Percentiles rank a stretch among this genome's conserved stretches.
phyloP scores from a whole-genome alignment of 1,139 yeast genomes.

The Eremothecium sinecaudum region DNA sequence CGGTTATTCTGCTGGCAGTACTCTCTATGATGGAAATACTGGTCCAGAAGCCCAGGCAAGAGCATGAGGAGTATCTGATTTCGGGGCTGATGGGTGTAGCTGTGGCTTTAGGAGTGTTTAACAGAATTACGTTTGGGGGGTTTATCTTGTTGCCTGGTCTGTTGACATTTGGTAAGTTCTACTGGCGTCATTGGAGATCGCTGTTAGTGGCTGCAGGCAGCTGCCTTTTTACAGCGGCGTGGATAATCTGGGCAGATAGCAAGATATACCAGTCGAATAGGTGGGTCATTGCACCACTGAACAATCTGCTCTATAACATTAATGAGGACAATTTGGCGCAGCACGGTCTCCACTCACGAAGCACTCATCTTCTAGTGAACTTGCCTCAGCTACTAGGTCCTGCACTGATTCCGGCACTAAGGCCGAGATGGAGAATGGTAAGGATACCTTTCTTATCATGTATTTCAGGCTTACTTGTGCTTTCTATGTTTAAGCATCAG shows the following conservation, averaged over 20 bases:
- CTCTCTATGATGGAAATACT: constrained; percentile 34
- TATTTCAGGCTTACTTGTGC: constrained; percentile 47
- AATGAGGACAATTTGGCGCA: constrained; percentile 46
- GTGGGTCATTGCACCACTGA: constrained; percentile 60
- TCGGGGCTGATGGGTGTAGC: constrained; percentile 43
- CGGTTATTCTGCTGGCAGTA: constrained; percentile 51
- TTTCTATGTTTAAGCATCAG: constrained; percentile 81
- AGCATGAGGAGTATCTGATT: constrained; percentile 14
- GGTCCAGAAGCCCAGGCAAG: constrained; percentile 6
- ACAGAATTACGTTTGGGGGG: constrained; percentile 73
- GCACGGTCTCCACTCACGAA: constrained; percentile 80
- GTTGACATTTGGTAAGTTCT: constrained; percentile 33
- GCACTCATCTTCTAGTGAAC: constrained; percentile 65
- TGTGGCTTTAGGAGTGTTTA: constrained; percentile 63
- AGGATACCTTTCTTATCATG: constrained; percentile 49
- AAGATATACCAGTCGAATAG: constrained; percentile 18
- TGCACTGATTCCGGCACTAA: constrained; percentile 38
- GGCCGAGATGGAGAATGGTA: constrained; percentile 14
- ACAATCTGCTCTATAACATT: constrained; percentile 66
- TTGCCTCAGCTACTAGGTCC: constrained; percentile 83
- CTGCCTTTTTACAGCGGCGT: constrained; percentile 31
- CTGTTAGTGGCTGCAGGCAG: constrained; percentile 30
- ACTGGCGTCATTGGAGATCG: constrained; percentile 16
- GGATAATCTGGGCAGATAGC: constrained; percentile 51
- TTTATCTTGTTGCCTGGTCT: constrained; percentile 59